Conservation (phyloP, 2,329 filamentous ascomycete species). For the Madurella mycetomatis region DNA sequence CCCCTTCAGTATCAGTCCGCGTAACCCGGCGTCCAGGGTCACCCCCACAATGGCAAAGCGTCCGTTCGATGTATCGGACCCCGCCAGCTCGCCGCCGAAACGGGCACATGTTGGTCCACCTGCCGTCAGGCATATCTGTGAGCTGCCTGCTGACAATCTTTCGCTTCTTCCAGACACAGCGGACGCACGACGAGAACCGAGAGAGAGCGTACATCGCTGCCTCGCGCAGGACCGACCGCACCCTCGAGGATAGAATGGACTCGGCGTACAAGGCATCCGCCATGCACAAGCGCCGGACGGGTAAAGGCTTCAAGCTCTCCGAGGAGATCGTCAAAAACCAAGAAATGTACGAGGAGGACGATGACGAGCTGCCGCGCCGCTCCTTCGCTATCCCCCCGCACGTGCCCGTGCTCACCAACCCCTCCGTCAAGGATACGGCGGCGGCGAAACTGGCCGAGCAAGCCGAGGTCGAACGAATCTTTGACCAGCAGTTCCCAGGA, state of each 20-base stretch:
- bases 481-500: background rate
- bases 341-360: constrained; percentile 94
- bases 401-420: background rate
- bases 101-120: background rate
- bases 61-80: background rate
- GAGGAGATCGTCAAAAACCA: constrained; percentile 85
- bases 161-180: constrained; percentile 53
- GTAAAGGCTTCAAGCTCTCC: constrained; percentile 74
- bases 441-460: background rate
- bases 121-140: background rate
- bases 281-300: constrained; percentile 83
- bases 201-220: constrained; percentile 90
- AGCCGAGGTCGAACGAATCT: background rate
- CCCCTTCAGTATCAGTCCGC: no score
- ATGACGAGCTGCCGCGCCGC: constrained; percentile 62
- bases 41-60: background rate
- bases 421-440: background rate
- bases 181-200: constrained; percentile 63
- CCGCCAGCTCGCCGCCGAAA: background rate
- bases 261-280: constrained; percentile 85
- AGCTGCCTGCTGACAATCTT: background rate
- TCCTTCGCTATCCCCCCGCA: constrained; percentile 51
- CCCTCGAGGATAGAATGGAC: constrained; percentile 80
- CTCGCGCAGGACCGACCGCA: constrained; percentile 79
- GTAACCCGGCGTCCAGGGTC: background rate